phyloP scores from a whole-genome alignment of 1,139 yeast genomes.

The Kurtzmaniella quercitrusa region DNA sequence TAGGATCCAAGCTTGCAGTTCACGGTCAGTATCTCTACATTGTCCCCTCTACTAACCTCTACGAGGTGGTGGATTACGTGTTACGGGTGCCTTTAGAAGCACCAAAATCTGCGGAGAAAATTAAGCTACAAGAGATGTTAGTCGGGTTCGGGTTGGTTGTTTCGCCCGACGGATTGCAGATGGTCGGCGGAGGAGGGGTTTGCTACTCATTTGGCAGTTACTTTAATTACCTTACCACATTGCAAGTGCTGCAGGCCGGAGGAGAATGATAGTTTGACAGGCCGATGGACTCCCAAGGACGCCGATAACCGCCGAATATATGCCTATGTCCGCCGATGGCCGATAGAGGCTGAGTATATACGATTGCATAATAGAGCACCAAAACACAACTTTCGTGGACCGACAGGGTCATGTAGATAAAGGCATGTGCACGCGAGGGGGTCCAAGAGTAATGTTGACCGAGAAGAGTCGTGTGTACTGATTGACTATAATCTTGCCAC shows the following conservation, averaged over 20 bases:
- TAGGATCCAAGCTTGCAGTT: conserved; percentile 39
- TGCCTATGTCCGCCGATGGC: too few relatives aligned
- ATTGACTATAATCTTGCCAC: too few relatives aligned
- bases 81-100: conserved; percentile 26
- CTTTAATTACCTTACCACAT: conserved; percentile 35
- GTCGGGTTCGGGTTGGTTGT: conserved; percentile 49
- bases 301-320: too few relatives aligned
- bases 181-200: conserved; percentile 76
- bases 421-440: too few relatives aligned
- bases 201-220: conserved; percentile 81
- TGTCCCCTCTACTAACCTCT: conserved; percentile 14
- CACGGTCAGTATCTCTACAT: conserved; percentile 26
- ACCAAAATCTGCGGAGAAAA: conserved; percentile 12
- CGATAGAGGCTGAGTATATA: too few relatives aligned
- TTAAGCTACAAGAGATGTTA: conserved; percentile 38
- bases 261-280: too few relatives aligned
- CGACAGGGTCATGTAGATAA: too few relatives aligned
- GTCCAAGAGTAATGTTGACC: too few relatives aligned
- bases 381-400: too few relatives aligned
- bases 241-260: background rate
- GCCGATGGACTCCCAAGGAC: too few relatives aligned
- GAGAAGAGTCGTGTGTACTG: too few relatives aligned
- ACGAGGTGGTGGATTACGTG: conserved; percentile 22
- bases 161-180: conserved; percentile 16
- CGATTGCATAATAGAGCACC: too few relatives aligned